Evolutionary conservation across 2,329 filamentous ascomycete genomes (phyloP).

Genomic region (Pseudogymnoascus destructans): DNA sequence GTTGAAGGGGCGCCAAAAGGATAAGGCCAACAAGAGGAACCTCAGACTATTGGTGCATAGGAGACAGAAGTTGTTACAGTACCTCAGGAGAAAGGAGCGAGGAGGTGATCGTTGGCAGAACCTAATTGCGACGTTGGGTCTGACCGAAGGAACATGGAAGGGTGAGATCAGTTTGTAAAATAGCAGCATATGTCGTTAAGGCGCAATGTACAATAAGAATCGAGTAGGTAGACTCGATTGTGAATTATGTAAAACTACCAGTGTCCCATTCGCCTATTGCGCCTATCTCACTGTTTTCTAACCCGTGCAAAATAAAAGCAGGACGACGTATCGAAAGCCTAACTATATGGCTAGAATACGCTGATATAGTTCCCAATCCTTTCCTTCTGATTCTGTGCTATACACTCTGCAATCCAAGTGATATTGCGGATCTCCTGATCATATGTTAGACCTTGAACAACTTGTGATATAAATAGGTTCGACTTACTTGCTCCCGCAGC

Average conservation of each 20-base stretch:
- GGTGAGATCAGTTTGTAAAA: conserved; percentile 66
- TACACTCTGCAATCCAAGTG: conserved; percentile 98
- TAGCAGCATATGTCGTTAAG: conserved; percentile 18
- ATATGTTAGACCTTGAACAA: conserved; percentile 24
- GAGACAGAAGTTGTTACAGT: conserved; percentile 76
- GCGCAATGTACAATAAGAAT: conserved; percentile 19
- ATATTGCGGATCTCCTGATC: conserved; percentile 94
- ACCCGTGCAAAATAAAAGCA: conserved; percentile 5
- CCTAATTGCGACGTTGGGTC: conserved; percentile 68
- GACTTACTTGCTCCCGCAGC: conserved; percentile 80
- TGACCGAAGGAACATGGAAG: conserved; percentile 82
- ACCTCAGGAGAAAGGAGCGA: conserved; percentile 78
- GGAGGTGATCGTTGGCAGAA: conserved; percentile 84
- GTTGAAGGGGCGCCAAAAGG: conserved; percentile 56
- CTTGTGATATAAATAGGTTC: background rate
- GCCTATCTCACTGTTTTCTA: conserved; percentile 1
- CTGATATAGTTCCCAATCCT: conserved; percentile 98
- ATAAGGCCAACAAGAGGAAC: conserved; percentile 92
- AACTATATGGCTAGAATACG: conserved; percentile 54
- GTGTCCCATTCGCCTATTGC: conserved; percentile 1
- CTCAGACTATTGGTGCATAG: conserved; percentile 73
- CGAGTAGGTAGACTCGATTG: conserved; percentile 9
- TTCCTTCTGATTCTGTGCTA: conserved; percentile 99
- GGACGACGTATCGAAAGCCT: background rate
- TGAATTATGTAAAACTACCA: conserved; percentile 9